Evolutionary conservation across 768 basidiomycete genomes (phyloP).

Genomic region (Lactifluus hygrophoroides): DNA sequence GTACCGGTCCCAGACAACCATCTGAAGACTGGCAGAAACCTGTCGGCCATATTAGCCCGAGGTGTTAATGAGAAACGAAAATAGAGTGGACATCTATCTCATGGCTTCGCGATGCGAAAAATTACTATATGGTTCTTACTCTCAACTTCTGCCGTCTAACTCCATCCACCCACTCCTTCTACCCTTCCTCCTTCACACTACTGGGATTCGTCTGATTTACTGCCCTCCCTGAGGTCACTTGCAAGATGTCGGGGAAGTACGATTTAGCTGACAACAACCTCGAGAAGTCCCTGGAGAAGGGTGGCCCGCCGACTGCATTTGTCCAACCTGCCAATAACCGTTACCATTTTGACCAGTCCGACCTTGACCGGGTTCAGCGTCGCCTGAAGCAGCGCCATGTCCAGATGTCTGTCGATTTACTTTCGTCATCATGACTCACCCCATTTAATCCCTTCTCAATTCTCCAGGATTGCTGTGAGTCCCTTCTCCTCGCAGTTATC

Average conservation of each 20-base stretch:
- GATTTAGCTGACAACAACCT: not conserved
- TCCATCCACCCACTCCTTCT: not conserved
- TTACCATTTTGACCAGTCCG: constrained; percentile 47
- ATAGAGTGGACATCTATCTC: no score
- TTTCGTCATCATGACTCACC: not conserved
- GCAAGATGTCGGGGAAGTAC: constrained; percentile 1
- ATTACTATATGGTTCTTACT: not conserved
- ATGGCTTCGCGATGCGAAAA: not conserved
- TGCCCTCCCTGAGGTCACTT: not conserved
- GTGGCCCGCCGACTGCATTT: constrained; percentile 19
- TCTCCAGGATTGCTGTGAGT: constrained; percentile 52
- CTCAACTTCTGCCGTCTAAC: not conserved
- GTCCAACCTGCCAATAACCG: constrained; percentile 23
- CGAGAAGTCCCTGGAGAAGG: constrained; percentile 23
- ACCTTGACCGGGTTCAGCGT: constrained; percentile 64
- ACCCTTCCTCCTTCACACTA: not conserved
- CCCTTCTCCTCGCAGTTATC: not conserved
- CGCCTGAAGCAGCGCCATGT: constrained; percentile 71
- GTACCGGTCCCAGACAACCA: no score
- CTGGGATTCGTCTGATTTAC: not conserved
- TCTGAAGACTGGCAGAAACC: no score
- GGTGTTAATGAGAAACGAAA: no score
- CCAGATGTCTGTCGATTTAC: constrained; percentile 49
- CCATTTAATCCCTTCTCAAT: not conserved
- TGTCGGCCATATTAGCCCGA: no score